phyloP scores from a whole-genome alignment of 768 basidiomycete genomes.

The Psilocybe tampanensis region DNA sequence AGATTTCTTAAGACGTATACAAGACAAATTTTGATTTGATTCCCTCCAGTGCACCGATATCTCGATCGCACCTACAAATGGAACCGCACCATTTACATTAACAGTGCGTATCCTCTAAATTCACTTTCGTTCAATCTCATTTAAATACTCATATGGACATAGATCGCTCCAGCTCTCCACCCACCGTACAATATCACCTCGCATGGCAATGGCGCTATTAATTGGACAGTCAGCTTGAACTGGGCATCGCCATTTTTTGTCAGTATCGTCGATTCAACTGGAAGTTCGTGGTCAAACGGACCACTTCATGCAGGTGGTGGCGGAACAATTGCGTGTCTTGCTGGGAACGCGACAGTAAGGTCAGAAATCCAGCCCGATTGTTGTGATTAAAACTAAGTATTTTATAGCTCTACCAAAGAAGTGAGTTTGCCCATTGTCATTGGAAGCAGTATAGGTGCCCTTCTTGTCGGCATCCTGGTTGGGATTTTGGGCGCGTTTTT shows the following conservation, averaged over 20 bases:
- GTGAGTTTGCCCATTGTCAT: constrained; percentile 30
- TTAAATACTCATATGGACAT: neutral
- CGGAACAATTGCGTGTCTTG: constrained; percentile 43
- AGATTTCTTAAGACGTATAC: neutral
- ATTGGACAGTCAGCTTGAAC: constrained; percentile 59
- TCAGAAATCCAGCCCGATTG: constrained; percentile 3
- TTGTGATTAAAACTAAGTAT: neutral
- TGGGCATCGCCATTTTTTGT: constrained; percentile 61
- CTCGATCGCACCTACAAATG: constrained; percentile 52
- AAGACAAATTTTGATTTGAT: neutral
- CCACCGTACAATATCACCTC: constrained; percentile 62
- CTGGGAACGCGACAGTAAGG: constrained; percentile 25
- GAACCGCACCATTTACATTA: constrained; percentile 60
- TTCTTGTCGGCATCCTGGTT: constrained; percentile 36
- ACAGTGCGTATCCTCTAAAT: constrained; percentile 41
- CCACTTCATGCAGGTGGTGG: constrained; percentile 60
- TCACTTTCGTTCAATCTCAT: neutral
- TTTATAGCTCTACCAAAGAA: constrained; percentile 3
- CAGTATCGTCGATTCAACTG: constrained; percentile 51
- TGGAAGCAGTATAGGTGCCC: constrained; percentile 42
- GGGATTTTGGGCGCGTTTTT: constrained; percentile 35
- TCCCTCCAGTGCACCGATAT: constrained; percentile 57
- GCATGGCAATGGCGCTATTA: constrained; percentile 40
- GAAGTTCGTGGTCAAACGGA: constrained; percentile 57
- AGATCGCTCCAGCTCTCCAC: constrained; percentile 64